phyloP scores from a whole-genome alignment of 2,329 filamentous ascomycete species.

The Epichloe sibirici region DNA sequence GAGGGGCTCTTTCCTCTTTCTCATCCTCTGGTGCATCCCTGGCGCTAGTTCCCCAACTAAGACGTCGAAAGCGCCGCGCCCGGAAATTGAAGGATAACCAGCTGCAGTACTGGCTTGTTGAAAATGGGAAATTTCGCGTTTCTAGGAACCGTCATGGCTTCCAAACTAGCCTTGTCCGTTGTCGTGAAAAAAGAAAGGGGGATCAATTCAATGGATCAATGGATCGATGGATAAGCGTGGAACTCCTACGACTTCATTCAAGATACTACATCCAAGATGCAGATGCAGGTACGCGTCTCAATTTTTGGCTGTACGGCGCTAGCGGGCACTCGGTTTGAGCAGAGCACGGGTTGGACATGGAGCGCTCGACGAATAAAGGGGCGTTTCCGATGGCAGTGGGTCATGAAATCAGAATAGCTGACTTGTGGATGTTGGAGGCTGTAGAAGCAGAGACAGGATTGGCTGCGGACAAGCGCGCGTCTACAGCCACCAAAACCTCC shows the following conservation, averaged over 20 bases:
- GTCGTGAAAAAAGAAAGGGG: neutral
- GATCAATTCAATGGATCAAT: neutral
- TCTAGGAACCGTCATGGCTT: neutral
- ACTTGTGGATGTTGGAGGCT: neutral
- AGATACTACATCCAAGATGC: too few relatives aligned
- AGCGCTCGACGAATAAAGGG: neutral
- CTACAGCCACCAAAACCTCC: neutral
- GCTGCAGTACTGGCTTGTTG: neutral
- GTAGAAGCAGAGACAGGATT: neutral
- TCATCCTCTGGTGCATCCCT: neutral
- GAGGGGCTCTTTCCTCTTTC: neutral
- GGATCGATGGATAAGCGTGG: neutral
- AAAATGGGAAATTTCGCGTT: neutral
- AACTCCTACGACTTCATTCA: neutral
- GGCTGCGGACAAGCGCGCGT: constrained; percentile 5
- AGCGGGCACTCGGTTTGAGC: neutral
- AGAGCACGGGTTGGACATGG: neutral
- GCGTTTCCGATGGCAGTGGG: neutral
- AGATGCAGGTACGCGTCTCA: neutral
- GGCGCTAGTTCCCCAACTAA: neutral
- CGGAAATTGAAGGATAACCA: constrained; percentile 4
- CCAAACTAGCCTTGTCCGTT: neutral
- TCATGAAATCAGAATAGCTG: neutral
- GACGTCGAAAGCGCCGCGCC: constrained; percentile 1
- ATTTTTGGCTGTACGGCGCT: neutral